Evolutionary conservation across 768 basidiomycete genomes (phyloP).

Genomic region (Rhizopogon salebrosus): DNA sequence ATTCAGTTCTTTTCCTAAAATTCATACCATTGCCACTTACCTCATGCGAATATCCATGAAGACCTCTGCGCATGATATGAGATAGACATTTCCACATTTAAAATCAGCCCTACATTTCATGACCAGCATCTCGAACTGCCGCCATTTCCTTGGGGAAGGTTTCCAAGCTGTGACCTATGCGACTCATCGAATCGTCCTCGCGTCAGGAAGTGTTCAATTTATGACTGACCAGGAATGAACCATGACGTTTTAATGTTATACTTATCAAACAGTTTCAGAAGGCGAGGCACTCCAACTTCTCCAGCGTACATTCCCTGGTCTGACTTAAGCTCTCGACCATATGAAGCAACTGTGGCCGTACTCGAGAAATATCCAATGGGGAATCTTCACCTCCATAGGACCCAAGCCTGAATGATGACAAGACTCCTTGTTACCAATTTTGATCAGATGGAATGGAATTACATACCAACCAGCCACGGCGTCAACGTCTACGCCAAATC

Average conservation of each 20-base stretch:
- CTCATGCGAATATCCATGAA: constrained; percentile 72
- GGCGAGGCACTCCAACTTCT: constrained; percentile 60
- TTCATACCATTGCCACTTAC: constrained; percentile 17
- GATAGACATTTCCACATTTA: not conserved
- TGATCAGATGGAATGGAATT: not conserved
- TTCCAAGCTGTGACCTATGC: constrained; percentile 61
- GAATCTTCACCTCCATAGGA: constrained; percentile 73
- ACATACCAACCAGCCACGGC: constrained; percentile 63
- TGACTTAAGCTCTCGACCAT: not conserved
- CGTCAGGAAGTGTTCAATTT: not conserved
- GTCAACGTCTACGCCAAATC: constrained; percentile 69
- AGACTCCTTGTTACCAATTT: not conserved
- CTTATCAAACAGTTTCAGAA: constrained; percentile 65
- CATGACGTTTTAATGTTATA: constrained; percentile 61
- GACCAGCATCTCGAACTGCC: constrained; percentile 64
- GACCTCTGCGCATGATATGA: constrained; percentile 35
- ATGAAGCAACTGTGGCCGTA: constrained; percentile 11
- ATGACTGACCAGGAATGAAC: constrained; percentile 58
- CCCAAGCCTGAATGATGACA: constrained; percentile 43
- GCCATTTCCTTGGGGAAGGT: constrained; percentile 71
- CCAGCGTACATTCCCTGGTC: constrained; percentile 63
- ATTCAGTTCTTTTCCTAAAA: not conserved
- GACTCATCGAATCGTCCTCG: not conserved
- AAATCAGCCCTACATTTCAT: constrained; percentile 49
- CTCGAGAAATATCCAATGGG: constrained; percentile 62